Evolutionary conservation across 2,329 filamentous ascomycete genomes (phyloP), one percentile per base, ranked within the genome.

Genomic region (Epichloe sibirici): DNA sequence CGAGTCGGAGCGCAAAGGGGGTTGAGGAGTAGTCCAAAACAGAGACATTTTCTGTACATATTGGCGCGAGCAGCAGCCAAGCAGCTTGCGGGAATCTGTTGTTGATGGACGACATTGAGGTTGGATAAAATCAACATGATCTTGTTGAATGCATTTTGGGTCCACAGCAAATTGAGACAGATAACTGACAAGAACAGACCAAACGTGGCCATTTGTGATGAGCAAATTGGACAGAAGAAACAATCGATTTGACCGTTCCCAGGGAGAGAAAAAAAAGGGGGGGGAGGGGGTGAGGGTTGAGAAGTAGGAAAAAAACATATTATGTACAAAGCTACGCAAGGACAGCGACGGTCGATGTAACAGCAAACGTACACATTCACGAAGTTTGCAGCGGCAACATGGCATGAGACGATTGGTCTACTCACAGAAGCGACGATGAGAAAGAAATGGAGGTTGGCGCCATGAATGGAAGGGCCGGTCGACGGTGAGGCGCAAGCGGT

Each of bases 1-100:
- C 51, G 76, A 78, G 12, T 76, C 74, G 2, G 81, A 84, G 55
- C 76, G 81, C 54, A 84, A 83, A 59, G 81, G 81, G 2, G 81
- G 81, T 34, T 53, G 48, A 53, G 38, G 28, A 11, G 5, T 13
- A 13, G 6, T 5, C 13, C 37, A 35, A 31, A 38, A 4, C 25
- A 38, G 15, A 9, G 28, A 25, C 11, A 9, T 17, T 46, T 25
- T 25, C 31, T 45, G 34, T 43, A 31, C 25, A 34, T 49, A 34
- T 5, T 23, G 38, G n/a, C 40, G 42, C 34, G 8, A 45, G n/a
- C 42, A 11, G 31, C 31, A 31, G 28, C 28, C 4, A 23, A 45
- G 25, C 28, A 11, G 48, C 4, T 28, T 25, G 34, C 34, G 4
- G 21, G 21, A 9, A 48, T 38, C 9, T 34, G 38, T 45, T 42